phyloP scores from a whole-genome alignment of 176 grass and related monocot genomes.

The Hordeum vulgare region MorexV3_pseudomolecules_assembly NC_058519.1:628395793-628396292 shows the following conservation, averaged over 20 bases:
- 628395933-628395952: not conserved
- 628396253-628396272: not conserved
- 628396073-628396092: not conserved
- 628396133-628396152: not conserved
- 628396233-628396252: not conserved
- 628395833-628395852: constrained; percentile 17
- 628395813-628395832: constrained; percentile 25
- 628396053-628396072: too few relatives aligned
- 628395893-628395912: constrained; percentile 14
- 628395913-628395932: not conserved
- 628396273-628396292: not conserved
- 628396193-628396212: not conserved
- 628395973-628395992: not conserved
- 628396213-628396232: not conserved
- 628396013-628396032: too few relatives aligned
- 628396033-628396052: too few relatives aligned
- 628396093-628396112: not conserved
- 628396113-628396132: not conserved
- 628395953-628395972: not conserved
- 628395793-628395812: constrained; percentile 31
- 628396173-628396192: too few relatives aligned
- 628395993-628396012: not conserved
- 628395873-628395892: not conserved
- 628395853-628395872: constrained; percentile 34
- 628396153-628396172: not conserved